Evolutionary conservation across 176 grass and related monocot species (phyloP).

Genomic region (Poa annua): DNA sequence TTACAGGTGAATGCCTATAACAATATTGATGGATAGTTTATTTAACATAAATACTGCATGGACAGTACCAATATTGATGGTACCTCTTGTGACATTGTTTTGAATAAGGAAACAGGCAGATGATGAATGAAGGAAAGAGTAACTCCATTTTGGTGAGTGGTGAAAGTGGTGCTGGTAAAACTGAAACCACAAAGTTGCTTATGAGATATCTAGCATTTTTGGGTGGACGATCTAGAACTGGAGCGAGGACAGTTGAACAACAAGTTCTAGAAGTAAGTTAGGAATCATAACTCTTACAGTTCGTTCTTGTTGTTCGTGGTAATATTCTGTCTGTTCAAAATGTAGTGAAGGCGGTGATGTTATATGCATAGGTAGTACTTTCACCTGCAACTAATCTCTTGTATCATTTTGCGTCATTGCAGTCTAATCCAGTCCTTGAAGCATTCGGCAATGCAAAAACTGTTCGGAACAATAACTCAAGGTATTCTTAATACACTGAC

Average conservation of each 20-base stretch:
- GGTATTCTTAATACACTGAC: conserved; percentile 47
- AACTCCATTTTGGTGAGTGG: conserved; percentile 97
- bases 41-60: conserved; percentile 12
- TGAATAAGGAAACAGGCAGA: conserved; percentile 76
- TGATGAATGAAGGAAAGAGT: conserved; percentile 93
- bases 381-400: conserved; percentile 25
- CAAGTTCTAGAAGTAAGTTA: conserved; percentile 93
- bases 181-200: conserved; percentile 95
- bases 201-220: conserved; percentile 96
- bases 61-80: conserved; percentile 46
- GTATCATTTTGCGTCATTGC: conserved; percentile 36
- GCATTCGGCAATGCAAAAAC: conserved; percentile 98
- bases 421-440: conserved; percentile 99
- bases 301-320: conserved; percentile 1
- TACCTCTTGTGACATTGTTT: conserved; percentile 49
- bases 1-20: conserved; percentile 78
- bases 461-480: conserved; percentile 93
- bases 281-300: conserved; percentile 4
- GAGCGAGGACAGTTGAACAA: conserved; percentile 89
- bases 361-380: conserved; percentile 11
- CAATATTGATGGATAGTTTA: conserved; percentile 43
- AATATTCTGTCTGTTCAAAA: conserved; percentile 10
- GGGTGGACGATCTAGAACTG: conserved; percentile 77
- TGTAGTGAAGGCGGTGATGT: conserved; percentile 19
- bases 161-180: conserved; percentile 99